Percentiles rank a stretch among this genome's conserved stretches.
Evolutionary conservation across 345 rosid genomes (phyloP).

Genomic region (Lumnitzera littorea): DNA sequence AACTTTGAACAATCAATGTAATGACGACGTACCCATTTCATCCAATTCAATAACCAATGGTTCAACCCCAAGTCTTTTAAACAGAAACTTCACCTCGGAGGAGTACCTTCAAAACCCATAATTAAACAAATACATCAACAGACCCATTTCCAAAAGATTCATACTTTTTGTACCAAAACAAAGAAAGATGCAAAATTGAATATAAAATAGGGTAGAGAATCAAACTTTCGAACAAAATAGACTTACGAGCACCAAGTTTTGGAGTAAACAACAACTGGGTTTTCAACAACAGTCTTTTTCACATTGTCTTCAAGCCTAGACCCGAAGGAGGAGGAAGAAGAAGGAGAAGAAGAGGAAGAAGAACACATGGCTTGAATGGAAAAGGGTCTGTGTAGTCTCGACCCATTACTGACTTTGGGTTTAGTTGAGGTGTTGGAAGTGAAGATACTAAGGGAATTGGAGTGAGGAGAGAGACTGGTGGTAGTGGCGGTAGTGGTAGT

Average conservation of each 20-base stretch:
- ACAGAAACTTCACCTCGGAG: conserved; percentile 82
- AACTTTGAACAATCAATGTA: not conserved
- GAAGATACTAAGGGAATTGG: conserved; percentile 7
- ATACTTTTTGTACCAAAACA: too few relatives aligned
- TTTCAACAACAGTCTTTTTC: conserved; percentile 58
- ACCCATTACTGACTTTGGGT: conserved; percentile 14
- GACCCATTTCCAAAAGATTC: too few relatives aligned
- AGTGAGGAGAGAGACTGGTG: conserved; percentile 17
- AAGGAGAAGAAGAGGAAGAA: conserved; percentile 36
- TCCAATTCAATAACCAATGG: conserved; percentile 88
- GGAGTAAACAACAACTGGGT: conserved; percentile 88
- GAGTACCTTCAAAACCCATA: conserved; percentile 46
- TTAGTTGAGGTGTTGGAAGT: conserved; percentile 5
- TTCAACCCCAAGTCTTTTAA: conserved; percentile 64
- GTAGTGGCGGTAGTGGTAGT: conserved; percentile 2
- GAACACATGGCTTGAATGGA: conserved; percentile 45
- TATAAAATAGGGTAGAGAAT: not conserved
- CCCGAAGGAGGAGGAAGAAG: conserved; percentile 55
- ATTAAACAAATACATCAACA: not conserved
- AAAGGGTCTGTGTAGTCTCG: conserved; percentile 19
- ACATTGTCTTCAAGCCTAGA: conserved; percentile 72
- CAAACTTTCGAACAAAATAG: not conserved
- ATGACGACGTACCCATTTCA: conserved; percentile 55
- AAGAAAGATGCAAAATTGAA: not conserved
- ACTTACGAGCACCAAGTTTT: conserved; percentile 97